Evolutionary conservation across 1,284 basidiomycete species (phyloP), one percentile per base, ranked within the genome.

Genomic region (Thelephora terrestris): DNA sequence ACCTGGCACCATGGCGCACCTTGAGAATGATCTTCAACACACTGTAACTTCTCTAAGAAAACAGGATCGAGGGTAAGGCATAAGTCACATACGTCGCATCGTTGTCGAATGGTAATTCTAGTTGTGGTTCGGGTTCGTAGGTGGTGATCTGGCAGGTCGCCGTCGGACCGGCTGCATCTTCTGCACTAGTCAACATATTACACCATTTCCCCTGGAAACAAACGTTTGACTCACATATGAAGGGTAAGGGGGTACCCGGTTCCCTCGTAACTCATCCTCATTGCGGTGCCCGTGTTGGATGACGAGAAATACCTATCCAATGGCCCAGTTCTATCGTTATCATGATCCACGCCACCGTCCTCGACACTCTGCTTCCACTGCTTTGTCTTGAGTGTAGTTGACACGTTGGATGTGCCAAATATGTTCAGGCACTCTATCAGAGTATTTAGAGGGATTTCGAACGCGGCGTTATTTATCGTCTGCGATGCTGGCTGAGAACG

Each of bases 361-460:
- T 32, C 50, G 50, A 46, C 50, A 16, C 32, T 21, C 37, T 55
- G 56, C 50, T 71, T 70, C 71, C 75, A 78, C 49, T 67, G 70
- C 57, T 69, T 77, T 48, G 63, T 59, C 42, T 59, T 60, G 21
- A 63, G 53, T 7, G 65, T 66, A 23, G 63, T 53, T 32, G 60
- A 57, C 10, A 64, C 53, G 46, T 69, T 69, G 2, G 87, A 88
- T 5, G 90, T 89, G 10, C 93, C 92, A 58, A 94, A 96, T 49
- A 96, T 83, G 62, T 94, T 92, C 38, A 97, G 73, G 57, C 90
- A 93, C 57, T 94, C 91, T 49, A 95, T 76, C 48, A 95, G 68
- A 1, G 83, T 84, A 59, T 81, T 78, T 27, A 97, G 75, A 3
- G 84, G 84, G 50, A 96, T 74, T 61, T 94, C 90, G 58, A 96